Base-by-base conservation (phyloP, 176 grass and related monocot genomes). In the Dendrocalamus sinicus region DNA sequence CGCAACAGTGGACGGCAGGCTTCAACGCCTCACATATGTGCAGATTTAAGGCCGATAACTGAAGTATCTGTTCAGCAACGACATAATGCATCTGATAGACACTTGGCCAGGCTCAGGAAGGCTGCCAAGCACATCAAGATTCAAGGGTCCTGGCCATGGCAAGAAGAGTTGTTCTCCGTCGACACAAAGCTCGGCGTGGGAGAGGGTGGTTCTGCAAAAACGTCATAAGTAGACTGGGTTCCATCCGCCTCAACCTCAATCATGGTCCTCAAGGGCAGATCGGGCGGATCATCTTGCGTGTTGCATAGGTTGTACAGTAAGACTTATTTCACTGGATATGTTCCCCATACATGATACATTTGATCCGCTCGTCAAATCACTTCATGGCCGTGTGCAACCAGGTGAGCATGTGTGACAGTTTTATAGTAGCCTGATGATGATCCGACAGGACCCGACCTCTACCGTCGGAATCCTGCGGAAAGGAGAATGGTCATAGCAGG, bases 31-130 rank as follows among this genome's bases (percentile, higher is more conserved):
- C 77, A 11, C 8, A 43, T 24, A 26, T 72, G 32, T 81, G 70
- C 39, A 23, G 40, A 50, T 81, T 46, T 83, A 60, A 17, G 40
- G n/a, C 23, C 40, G 3, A 74, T 24, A 59, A 44, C 1, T 39
- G 48, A 2, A 48, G 24, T 46, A 37, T 47, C 24, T 75, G 70
- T 53, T 75, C 78, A 87, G n/a, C 35, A 75, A 75, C 48, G 17
- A 32, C 53, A 58, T 40, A 17, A 39, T 75, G 74, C 74, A 57
- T 76, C 53, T 76, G 72, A 20, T 41, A 20, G 74, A n/a, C 51
- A 57, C 53, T 76, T 58, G 48, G 15, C 71, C 16, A 73, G 43
- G 10, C 32, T 64, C 76, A 73, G 47, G 5, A 86, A 43, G 9
- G 43, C 23, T 39, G 22, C 22, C 51, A 41, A 81, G 47, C 47